A percentile compares a stretch with the other conserved stretches of the same genome.
Evolutionary conservation across 106 monocot species (phyloP).

Genomic region (Amphibolis antarctica): DNA sequence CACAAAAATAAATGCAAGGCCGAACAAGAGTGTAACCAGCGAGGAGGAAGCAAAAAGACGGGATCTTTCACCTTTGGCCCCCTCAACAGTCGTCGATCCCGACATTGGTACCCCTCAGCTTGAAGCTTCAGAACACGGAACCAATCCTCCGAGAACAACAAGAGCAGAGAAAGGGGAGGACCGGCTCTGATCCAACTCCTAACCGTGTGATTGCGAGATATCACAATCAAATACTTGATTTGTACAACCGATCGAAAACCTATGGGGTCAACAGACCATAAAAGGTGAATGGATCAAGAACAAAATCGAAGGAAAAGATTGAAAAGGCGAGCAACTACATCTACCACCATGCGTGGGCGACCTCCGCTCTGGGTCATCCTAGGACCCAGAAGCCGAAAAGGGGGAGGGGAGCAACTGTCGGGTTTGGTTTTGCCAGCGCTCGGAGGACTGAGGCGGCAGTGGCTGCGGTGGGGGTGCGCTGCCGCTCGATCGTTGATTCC

Average conservation of each 20-base stretch:
- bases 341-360: not conserved
- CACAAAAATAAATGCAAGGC: not conserved
- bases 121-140: not conserved
- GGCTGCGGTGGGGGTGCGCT: too few species aligned
- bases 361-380: too few species aligned
- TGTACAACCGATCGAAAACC: not conserved
- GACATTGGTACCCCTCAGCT: constrained; percentile 2
- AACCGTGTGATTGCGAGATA: not conserved
- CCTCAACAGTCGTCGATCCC: not conserved
- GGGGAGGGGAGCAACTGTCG: too few species aligned
- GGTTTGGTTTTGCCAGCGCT: too few species aligned
- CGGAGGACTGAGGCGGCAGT: too few species aligned
- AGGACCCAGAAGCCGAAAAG: too few species aligned
- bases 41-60: not conserved
- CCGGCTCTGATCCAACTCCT: not conserved
- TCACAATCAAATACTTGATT: not conserved
- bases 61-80: constrained; percentile 4
- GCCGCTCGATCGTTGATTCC: too few species aligned
- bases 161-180: not conserved
- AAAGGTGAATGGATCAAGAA: not conserved
- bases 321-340: not conserved
- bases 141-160: not conserved
- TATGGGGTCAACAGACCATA: not conserved
- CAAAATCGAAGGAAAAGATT: not conserved
- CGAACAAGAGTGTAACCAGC: not conserved